These are phyloP conservation scores for Backusella tarrabulga DNA, from an alignment of 192 early-diverging fungal species.

Conservation along the genomic window DNA sequence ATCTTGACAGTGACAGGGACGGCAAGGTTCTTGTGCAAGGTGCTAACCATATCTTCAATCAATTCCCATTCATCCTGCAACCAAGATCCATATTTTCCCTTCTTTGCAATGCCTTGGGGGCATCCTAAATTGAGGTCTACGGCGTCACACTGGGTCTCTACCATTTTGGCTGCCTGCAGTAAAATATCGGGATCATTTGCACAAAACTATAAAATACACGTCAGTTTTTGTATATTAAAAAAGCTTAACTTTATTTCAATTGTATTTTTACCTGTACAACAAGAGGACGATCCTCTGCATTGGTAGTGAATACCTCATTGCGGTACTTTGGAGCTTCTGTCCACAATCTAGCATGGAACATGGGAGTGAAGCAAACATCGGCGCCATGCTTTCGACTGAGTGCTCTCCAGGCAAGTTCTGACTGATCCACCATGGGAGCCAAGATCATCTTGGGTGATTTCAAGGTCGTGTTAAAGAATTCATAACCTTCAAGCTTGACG, in stretches of 20 bases:
- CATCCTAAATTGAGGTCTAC: slow-evolving; percentile 97
- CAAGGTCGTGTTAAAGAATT: slow-evolving; percentile 71
- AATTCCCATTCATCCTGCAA: slow-evolving; percentile 94
- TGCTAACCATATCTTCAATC: slow-evolving; percentile 63
- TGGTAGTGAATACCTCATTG: slow-evolving; percentile 68
- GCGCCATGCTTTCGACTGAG: slow-evolving; percentile 86
- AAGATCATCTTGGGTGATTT: slow-evolving; percentile 76
- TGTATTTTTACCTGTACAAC: slow-evolving; percentile 65
- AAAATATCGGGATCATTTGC: slow-evolving; percentile 91
- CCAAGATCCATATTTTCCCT: slow-evolving; percentile 93
- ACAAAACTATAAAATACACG: slow-evolving; percentile 71
- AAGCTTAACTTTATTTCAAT: background rate
- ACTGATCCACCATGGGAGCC: slow-evolving; percentile 98
- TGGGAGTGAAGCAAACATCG: slow-evolving; percentile 94
- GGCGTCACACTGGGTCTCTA: slow-evolving; percentile 84
- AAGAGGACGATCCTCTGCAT: slow-evolving; percentile 72
- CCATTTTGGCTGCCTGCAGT: slow-evolving; percentile 76
- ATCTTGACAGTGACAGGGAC: slow-evolving; percentile 98
- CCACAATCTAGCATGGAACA: slow-evolving; percentile 90
- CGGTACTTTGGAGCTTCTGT: slow-evolving; percentile 57
- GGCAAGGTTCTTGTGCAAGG: slow-evolving; percentile 71
- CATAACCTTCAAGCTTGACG: slow-evolving; percentile 71
- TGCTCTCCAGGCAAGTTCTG: slow-evolving; percentile 92
- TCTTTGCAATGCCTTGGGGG: slow-evolving; percentile 90
- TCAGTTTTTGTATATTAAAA: too few species aligned